Percentiles rank a stretch among this genome's conserved stretches.
These are phyloP conservation scores for Syzygium jambos DNA, from an alignment of 345 rosid species.

Conservation along the genomic window DNA sequence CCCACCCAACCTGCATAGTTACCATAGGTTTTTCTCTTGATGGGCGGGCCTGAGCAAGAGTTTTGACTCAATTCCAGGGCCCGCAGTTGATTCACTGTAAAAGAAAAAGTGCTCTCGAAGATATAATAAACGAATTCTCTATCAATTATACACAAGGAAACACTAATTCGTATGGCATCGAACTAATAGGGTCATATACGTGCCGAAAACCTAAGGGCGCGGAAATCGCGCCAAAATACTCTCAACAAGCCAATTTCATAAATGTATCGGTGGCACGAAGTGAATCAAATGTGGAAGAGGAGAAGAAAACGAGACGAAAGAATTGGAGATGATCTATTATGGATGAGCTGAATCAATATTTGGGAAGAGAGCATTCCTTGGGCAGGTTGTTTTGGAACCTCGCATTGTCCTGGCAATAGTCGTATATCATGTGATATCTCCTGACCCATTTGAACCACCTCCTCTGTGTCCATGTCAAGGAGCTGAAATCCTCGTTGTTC, in stretches of 20 bases:
- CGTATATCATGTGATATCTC: slow-evolving; percentile 65
- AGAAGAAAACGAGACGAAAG: not conserved
- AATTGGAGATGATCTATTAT: not conserved
- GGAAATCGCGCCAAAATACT: too few relatives aligned
- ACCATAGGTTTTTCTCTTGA: not conserved
- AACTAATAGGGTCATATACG: rapidly evolving
- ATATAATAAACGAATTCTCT: not conserved
- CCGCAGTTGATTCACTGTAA: not conserved
- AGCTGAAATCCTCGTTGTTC: slow-evolving; percentile 37
- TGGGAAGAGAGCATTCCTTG: slow-evolving; percentile 70
- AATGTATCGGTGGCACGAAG: not conserved
- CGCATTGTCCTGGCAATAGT: slow-evolving; percentile 57
- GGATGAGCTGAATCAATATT: slow-evolving; percentile 4
- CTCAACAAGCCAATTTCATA: not conserved
- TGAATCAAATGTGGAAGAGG: not conserved
- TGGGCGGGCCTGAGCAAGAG: not conserved
- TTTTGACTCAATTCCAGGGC: not conserved
- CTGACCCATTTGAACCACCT: slow-evolving; percentile 86
- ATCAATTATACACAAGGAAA: not conserved
- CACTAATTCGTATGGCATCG: not conserved
- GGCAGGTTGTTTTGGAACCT: slow-evolving; percentile 69
- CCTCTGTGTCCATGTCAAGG: slow-evolving; percentile 41
- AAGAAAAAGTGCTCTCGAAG: not conserved
- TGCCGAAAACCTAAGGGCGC: rapidly evolving
- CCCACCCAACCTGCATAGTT: not conserved